Evolutionary conservation across 495 filamentous ascomycete genomes (phyloP).

Genomic region (Podospora australis): DNA sequence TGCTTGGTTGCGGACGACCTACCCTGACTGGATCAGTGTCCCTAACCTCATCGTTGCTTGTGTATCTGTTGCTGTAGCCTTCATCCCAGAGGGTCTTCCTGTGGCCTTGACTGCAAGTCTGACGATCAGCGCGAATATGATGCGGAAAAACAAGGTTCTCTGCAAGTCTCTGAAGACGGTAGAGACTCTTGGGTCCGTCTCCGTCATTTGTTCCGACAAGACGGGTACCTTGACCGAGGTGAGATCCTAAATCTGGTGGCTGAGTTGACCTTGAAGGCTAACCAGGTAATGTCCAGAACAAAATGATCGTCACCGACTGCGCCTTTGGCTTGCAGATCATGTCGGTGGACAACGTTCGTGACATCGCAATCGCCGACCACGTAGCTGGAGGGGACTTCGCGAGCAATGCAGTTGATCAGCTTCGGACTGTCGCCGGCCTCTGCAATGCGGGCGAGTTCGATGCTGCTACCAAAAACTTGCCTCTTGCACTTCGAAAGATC

Average conservation of each 20-base stretch:
- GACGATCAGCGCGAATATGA: conserved; percentile 53
- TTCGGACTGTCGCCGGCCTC: conserved; percentile 47
- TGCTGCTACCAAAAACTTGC: conserved; percentile 45
- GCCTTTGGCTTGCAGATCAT: conserved; percentile 37
- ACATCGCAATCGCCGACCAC: conserved; percentile 25
- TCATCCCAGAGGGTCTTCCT: conserved; percentile 66
- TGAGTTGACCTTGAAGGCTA: too few relatives aligned
- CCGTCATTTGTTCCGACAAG: conserved; percentile 64
- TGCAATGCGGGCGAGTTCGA: conserved; percentile 71
- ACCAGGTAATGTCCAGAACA: conserved; percentile 34
- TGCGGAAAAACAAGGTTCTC: conserved; percentile 57
- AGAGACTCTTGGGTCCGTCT: conserved; percentile 62
- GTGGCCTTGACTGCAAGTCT: conserved; percentile 56
- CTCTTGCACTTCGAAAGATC: conserved; percentile 50
- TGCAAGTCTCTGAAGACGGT: conserved; percentile 63
- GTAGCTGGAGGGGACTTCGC: conserved; percentile 20
- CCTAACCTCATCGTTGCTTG: conserved; percentile 59
- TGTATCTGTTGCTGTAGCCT: conserved; percentile 64
- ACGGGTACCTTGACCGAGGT: conserved; percentile 61
- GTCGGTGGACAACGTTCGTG: conserved; percentile 33
- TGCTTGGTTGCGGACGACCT: conserved; percentile 52
- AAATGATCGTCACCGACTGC: conserved; percentile 55
- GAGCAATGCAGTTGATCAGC: conserved; percentile 39
- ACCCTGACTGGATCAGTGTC: conserved; percentile 62
- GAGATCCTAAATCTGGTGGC: not conserved